These are phyloP conservation scores for Linum trigynum DNA, from an alignment of 345 rosid species.

Conservation along the genomic window DNA sequence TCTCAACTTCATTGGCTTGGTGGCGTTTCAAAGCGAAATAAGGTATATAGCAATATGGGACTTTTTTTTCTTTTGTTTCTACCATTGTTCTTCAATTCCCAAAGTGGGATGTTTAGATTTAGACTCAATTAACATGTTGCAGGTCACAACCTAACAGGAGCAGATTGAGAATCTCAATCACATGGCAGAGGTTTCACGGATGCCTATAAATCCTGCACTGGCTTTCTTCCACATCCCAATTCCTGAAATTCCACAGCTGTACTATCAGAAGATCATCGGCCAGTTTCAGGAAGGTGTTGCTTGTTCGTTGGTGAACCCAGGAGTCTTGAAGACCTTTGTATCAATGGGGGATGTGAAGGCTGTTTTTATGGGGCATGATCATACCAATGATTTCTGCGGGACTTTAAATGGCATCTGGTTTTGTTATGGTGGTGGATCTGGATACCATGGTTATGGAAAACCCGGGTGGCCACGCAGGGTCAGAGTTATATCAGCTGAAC, in stretches of 20 bases:
- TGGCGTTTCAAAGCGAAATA: conserved; percentile 32
- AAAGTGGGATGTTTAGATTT: conserved; percentile 16
- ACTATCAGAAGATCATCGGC: conserved; percentile 46
- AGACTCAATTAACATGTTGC: conserved; percentile 33
- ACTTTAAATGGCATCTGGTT: conserved; percentile 66
- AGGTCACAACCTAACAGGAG: conserved; percentile 36
- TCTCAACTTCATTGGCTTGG: conserved; percentile 80
- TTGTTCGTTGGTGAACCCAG: conserved; percentile 59
- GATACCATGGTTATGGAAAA: conserved; percentile 82
- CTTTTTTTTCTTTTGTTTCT: neutral
- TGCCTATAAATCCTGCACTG: conserved; percentile 32
- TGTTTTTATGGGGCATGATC: conserved; percentile 81
- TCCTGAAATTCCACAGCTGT: conserved; percentile 53
- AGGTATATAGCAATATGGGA: conserved; percentile 23
- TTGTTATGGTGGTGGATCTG: conserved; percentile 93
- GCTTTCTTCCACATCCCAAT: conserved; percentile 87
- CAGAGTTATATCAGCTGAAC: conserved; percentile 60
- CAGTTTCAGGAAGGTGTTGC: conserved; percentile 72
- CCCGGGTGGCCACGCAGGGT: conserved; percentile 70
- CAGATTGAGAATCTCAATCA: conserved; percentile 10
- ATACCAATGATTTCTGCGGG: conserved; percentile 82
- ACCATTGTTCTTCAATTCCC: conserved; percentile 11
- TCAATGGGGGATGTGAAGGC: conserved; percentile 81
- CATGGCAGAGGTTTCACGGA: conserved; percentile 13
- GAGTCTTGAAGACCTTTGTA: conserved; percentile 49